These are phyloP conservation scores for Saraca asoca DNA, from an alignment of 331 rosid species.

Conservation along the genomic window DNA sequence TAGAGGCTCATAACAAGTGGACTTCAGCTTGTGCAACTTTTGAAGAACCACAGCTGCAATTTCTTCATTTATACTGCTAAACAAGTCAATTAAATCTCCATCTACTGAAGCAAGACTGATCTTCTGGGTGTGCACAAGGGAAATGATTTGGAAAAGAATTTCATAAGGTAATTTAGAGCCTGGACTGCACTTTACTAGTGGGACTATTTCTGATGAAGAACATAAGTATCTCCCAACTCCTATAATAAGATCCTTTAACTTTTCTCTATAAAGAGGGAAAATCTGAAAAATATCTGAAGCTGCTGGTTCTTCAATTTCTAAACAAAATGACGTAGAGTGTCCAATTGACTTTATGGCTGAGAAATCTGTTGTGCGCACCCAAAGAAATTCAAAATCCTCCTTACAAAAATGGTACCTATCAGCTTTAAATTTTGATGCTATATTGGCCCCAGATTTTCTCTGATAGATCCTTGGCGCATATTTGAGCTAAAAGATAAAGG, in stretches of 20 bases:
- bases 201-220: slow-evolving; percentile 58
- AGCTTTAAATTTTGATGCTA: slow-evolving; percentile 49
- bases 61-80: slow-evolving; percentile 54
- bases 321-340: slow-evolving; percentile 67
- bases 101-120: slow-evolving; percentile 67
- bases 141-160: slow-evolving; percentile 73
- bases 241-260: slow-evolving; percentile 46
- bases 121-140: slow-evolving; percentile 85
- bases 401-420: slow-evolving; percentile 71
- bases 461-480: slow-evolving; percentile 77
- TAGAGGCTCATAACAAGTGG: slow-evolving; percentile 70
- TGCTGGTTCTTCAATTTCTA: slow-evolving; percentile 58
- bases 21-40: slow-evolving; percentile 67
- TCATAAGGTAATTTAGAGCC: slow-evolving; percentile 60
- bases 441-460: slow-evolving; percentile 51
- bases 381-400: slow-evolving; percentile 71
- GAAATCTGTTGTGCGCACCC: slow-evolving; percentile 86
- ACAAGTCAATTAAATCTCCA: slow-evolving; percentile 55
- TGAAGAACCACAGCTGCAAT: slow-evolving; percentile 57
- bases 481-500: slow-evolving; percentile 58
- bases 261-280: slow-evolving; percentile 67
- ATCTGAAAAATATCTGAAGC: slow-evolving; percentile 47
- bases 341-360: slow-evolving; percentile 66
- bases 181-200: slow-evolving; percentile 53
- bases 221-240: slow-evolving; percentile 56